Base-by-base conservation (phyloP, 192 early-diverging fungal species). In the Coemansia sp. region DNA sequence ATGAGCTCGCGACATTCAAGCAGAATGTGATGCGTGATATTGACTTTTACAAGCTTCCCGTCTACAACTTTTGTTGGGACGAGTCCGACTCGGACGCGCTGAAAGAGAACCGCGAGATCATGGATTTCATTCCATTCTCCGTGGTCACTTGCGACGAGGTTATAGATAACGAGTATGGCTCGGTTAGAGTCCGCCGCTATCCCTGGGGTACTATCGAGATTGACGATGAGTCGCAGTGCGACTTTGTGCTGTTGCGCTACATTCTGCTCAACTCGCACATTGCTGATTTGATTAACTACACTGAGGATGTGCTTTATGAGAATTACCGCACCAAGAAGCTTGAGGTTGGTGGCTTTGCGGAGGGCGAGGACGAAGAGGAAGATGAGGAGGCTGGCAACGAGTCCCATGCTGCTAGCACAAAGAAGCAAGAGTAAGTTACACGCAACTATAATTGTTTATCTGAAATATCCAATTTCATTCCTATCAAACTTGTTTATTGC, bases 31-130 rank as follows among this genome's bases (percentile, higher is more conserved):
- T 96, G 95, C 93, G 96, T 75, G 97, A 99, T 82, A 95, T 99
- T 79, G 89, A 90, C 46, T 89, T 94, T 80, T 96, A 96, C 85
- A 90, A 95, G 71, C 96, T 99, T 63, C 95, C 95, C 31, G 92
- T 97, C 71, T 99, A 97, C 86, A 94, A 97, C 84, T 99, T 99
- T 82, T 95, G 95, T 61, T 94, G 90, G 71, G 96, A 99, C 72
- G 97, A 99, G 82, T 93, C 94, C 68, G 97, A 99, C 84, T 91
- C 95, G 71, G 97, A 99, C 69, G 95, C 95, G 1, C 87, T 96
- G 60, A 95, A 98, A 80, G 96, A 99, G 84, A 99, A 97, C 87
- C 89, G 92, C 64, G 94, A 96, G 76, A 85, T 99, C 67, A 85
- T 94, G 76, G 82, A 84, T 53, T 79, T 92, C 69, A 85, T 98